Percentiles rank a stretch among this genome's conserved stretches.
phyloP scores from a whole-genome alignment of 202 grass and related monocot species.

The Elaeis oleifera region DNA sequence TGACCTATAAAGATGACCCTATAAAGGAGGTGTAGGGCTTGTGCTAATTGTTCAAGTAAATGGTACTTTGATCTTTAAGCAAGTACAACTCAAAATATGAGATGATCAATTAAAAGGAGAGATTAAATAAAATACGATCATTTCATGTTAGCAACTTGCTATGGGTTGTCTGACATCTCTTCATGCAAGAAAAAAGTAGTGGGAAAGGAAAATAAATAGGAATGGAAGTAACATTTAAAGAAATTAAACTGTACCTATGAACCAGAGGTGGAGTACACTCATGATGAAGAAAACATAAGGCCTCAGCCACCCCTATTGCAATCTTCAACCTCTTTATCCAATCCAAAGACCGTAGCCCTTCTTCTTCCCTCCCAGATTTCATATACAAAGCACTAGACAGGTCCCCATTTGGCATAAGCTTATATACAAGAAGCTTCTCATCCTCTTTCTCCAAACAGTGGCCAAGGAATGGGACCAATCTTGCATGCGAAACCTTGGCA shows the following conservation, averaged over 20 bases:
- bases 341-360: slow-evolving; percentile 68
- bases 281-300: slow-evolving; percentile 87
- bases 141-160: too few species aligned
- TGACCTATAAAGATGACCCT: too few species aligned
- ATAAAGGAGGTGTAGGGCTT: too few species aligned
- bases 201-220: not conserved
- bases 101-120: too few species aligned
- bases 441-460: slow-evolving; percentile 40
- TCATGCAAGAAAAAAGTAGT: not conserved
- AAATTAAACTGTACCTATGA: slow-evolving; percentile 48
- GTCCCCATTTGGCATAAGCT: slow-evolving; percentile 66
- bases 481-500: slow-evolving; percentile 27
- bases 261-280: slow-evolving; percentile 78
- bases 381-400: slow-evolving; percentile 62
- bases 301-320: slow-evolving; percentile 66
- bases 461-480: slow-evolving; percentile 61
- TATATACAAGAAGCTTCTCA: slow-evolving; percentile 60
- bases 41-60: too few species aligned
- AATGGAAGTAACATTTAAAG: not conserved
- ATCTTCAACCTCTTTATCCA: slow-evolving; percentile 98
- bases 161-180: not conserved
- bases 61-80: too few species aligned
- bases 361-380: slow-evolving; percentile 32
- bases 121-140: too few species aligned
- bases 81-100: too few species aligned